Base-by-base conservation (phyloP, 2,329 filamentous ascomycete genomes). In the Lecanicillium sp. region DNA sequence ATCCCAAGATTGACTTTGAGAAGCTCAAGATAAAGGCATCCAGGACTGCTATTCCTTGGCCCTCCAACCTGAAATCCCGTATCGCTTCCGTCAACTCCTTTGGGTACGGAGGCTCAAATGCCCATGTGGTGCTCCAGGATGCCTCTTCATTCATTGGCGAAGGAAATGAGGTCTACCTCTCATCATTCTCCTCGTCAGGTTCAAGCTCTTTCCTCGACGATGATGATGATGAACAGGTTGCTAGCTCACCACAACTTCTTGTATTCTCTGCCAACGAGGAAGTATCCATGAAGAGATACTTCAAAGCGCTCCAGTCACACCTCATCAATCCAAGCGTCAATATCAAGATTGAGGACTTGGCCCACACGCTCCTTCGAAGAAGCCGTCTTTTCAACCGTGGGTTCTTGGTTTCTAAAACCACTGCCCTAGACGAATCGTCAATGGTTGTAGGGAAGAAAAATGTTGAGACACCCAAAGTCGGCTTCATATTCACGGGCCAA, bases 81-180 rank as follows among this genome's bases (percentile, higher is more conserved):
- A 45, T 58, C 4, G 33, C 29, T 15, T 54, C 53, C 22, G 48
- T 67, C 29, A 65, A 64, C 44, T 55, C 48, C 0, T 67, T 64
- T 41, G 62, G 64, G 3, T 59, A 58, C 25, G 64, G 63, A 0
- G 62, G 64, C 0, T 45, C 56, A 4, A 65, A 65, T 36, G 59
- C 51, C 1, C 63, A 67, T 30, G 53, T 55, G 11, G 27, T 58
- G 18, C 18, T 60, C 15, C 31, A 40, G 16, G 15, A 6, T n/a
- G 18, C 16, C n/a, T 31, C 29, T 15, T 12, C 29, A 7, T 9
- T 7, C 7, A 31, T 15, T 7, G 9, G n/a, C 8, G 9, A 31
- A 15, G 13, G 11, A 7, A 12, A n/a, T 14, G 11, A 31, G 16
- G 9, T 7, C 7, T 9, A 9, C 7, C 29, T 31, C 29, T 12